phyloP scores from a whole-genome alignment of 805 yeast species.

The Blastobotrys peoriensis region DNA sequence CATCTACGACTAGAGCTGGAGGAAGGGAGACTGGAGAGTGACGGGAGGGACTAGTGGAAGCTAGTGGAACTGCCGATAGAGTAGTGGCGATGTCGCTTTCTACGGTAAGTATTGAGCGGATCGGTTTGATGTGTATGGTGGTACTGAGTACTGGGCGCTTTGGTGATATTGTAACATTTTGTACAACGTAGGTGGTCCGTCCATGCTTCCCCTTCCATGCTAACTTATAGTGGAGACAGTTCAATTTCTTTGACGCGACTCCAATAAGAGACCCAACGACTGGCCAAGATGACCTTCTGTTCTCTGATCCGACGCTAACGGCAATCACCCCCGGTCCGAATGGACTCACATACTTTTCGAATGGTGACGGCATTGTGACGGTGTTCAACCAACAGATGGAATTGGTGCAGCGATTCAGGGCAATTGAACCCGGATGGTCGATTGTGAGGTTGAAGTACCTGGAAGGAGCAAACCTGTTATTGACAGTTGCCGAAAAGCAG shows the following conservation, averaged over 20 bases:
- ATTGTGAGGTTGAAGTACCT: constrained; percentile 53
- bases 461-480: constrained; percentile 44
- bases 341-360: constrained; percentile 54
- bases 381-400: constrained; percentile 48
- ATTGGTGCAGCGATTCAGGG: constrained; percentile 46
- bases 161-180: too few relatives aligned
- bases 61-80: too few relatives aligned
- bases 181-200: too few relatives aligned
- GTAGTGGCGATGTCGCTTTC: too few relatives aligned
- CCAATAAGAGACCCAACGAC: constrained; percentile 82
- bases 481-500: constrained; percentile 64
- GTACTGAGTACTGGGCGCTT: too few relatives aligned
- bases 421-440: constrained; percentile 59
- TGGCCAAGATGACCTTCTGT: constrained; percentile 56
- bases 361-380: constrained; percentile 47
- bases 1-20: too few relatives aligned
- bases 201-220: background rate
- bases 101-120: too few relatives aligned
- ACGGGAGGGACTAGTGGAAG: too few relatives aligned
- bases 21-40: too few relatives aligned
- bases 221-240: constrained; percentile 58
- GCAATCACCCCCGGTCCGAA: constrained; percentile 52
- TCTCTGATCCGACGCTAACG: constrained; percentile 70
- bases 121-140: too few relatives aligned
- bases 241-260: constrained; percentile 74